Evolutionary conservation across 148 eudicot species (phyloP).

Genomic region (Suaeda aralocaspica): DNA sequence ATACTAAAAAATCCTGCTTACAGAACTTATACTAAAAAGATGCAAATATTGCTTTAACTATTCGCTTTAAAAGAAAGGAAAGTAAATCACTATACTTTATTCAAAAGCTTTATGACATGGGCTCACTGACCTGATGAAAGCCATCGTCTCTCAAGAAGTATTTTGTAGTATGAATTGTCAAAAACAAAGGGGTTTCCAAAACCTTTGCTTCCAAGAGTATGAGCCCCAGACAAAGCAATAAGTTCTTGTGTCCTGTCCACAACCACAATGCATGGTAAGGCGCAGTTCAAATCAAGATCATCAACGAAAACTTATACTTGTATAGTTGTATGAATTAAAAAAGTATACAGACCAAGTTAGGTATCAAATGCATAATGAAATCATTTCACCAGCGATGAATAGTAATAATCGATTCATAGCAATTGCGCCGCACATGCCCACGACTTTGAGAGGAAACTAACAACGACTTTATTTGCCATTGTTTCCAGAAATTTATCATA

Average conservation of each 20-base stretch:
- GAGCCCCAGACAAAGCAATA: slow-evolving; percentile 91
- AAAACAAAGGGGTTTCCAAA: slow-evolving; percentile 76
- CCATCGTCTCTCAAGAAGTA: slow-evolving; percentile 87
- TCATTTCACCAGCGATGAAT: background rate
- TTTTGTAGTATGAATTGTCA: slow-evolving; percentile 86
- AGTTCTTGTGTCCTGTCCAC: slow-evolving; percentile 91
- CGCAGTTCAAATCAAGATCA: background rate
- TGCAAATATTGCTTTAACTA: background rate
- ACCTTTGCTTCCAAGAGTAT: slow-evolving; percentile 91
- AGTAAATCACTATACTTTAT: background rate
- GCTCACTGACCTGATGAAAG: slow-evolving; percentile 55
- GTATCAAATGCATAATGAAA: background rate
- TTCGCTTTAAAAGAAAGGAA: background rate
- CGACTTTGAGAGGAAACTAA: background rate
- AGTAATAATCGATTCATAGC: background rate
- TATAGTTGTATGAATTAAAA: no score
- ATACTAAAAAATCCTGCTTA: background rate
- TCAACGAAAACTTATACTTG: background rate
- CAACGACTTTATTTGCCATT: background rate
- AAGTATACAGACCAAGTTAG: slow-evolving; percentile 1
- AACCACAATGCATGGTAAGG: slow-evolving; percentile 14
- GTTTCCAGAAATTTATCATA: background rate
- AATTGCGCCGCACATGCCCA: background rate
- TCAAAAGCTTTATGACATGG: background rate
- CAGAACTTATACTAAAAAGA: background rate